Evolutionary conservation across 306 rosid genomes (phyloP), one percentile per base, ranked within the genome.

Genomic region (Oemleria cerasiformis): DNA sequence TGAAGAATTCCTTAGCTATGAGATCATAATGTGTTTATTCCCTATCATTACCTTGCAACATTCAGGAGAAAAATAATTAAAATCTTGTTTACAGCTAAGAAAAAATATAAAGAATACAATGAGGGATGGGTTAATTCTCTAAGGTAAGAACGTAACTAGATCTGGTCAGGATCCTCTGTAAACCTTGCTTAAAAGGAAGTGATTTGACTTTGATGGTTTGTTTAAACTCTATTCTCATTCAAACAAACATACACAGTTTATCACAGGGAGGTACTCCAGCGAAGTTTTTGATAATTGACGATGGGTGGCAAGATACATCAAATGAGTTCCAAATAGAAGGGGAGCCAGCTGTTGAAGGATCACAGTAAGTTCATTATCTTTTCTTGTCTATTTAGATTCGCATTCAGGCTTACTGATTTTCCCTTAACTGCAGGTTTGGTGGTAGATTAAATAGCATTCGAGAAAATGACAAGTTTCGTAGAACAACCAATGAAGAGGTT

Each of bases 261-360:
- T 77, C 81, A 4, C 16, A 81, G 36, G 85, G 85, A 68, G 85
- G 85, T 54, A 73, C 85, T 62, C 85, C 85, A 50, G 81, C 81
- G 45, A 81, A 64, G 78, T 81, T 81, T 63, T 57, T 81, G 70
- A 73, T 81, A 17, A 73, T 81, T 36, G 85, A 81, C 20, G 85
- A 81, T 43, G 85, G 85, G 20, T 81, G 85, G 85, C 82, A 81
- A 73, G 81, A 81, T 68, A 78, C 80, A 5, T 7, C 40, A 41
- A 81, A 81, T 50, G 85, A 81, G 72, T 81, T 81, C 55, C 81
- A 73, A 53, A 81, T 73, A 73, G 85, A 81, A 73, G 85, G 85
- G 60, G 85, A 81, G 59, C 81, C 82, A 56, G 77, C 38, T 69
- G 58, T 81, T 59, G 85, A 81, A 20, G 85, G 85, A 53, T 77